Conservation (phyloP, 495 filamentous ascomycete genomes). For the Xylaria palmicola region DNA sequence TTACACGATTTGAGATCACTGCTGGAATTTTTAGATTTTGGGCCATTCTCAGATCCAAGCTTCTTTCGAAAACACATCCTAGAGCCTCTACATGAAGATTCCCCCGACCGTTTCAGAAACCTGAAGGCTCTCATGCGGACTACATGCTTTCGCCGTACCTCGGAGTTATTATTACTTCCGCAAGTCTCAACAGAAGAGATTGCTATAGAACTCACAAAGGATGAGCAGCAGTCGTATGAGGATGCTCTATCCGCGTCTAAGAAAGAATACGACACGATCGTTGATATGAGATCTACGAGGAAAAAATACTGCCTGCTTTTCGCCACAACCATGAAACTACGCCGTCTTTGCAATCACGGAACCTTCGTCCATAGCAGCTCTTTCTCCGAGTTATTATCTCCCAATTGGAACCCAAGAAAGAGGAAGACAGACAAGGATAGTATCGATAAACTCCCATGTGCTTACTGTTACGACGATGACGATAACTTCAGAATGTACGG, state of each 20-base stretch:
- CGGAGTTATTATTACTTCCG: background rate
- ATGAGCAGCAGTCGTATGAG: background rate
- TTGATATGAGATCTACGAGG: background rate
- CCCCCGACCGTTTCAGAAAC: background rate
- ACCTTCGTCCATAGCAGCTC: conserved; percentile 25
- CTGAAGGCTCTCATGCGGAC: background rate
- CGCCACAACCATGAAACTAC: conserved; percentile 40
- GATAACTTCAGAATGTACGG: background rate
- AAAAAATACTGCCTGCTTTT: conserved; percentile 37
- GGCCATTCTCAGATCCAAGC: too few species aligned
- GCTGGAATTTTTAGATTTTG: too few species aligned
- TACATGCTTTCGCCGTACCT: background rate
- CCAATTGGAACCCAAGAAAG: too few species aligned
- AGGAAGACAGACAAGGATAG: background rate
- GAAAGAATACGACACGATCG: background rate
- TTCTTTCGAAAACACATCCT: conserved; percentile 8
- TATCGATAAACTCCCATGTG: too few species aligned
- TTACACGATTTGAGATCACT: too few species aligned
- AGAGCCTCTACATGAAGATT: background rate
- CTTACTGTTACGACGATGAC: background rate
- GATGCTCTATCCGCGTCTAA: background rate
- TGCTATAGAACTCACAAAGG: background rate
- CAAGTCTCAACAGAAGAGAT: background rate
- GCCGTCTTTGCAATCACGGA: conserved; percentile 50
- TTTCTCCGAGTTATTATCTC: background rate